These are phyloP conservation scores for Jacaranda copaia DNA, from an alignment of 257 asterid genomes.

Conservation along the genomic window DNA sequence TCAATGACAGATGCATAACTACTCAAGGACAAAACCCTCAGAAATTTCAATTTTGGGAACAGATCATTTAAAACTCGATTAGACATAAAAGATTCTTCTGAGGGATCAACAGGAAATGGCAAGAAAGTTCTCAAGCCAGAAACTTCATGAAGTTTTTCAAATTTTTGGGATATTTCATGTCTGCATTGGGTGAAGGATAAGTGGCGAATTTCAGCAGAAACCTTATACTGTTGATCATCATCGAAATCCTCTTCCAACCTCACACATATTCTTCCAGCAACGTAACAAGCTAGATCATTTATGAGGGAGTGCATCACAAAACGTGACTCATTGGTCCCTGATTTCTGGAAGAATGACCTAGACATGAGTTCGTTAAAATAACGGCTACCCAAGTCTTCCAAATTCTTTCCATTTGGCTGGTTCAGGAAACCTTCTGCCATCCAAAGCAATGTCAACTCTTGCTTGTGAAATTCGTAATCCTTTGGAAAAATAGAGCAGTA, in stretches of 20 bases:
- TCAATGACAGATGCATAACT: conserved; percentile 33
- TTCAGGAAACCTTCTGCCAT: conserved; percentile 32
- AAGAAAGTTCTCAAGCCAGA: conserved; percentile 42
- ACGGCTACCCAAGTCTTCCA: conserved; percentile 20
- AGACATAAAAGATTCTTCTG: conserved; percentile 15
- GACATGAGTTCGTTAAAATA: conserved; percentile 16
- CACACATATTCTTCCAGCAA: conserved; percentile 28
- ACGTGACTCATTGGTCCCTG: neutral
- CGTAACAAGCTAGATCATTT: conserved; percentile 20
- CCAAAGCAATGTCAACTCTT: conserved; percentile 34
- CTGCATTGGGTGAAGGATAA: conserved; percentile 37
- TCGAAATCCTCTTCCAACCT: conserved; percentile 40
- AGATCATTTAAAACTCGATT: conserved; percentile 32
- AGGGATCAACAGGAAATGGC: conserved; percentile 27
- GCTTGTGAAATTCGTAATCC: conserved; percentile 26
- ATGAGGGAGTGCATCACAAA: conserved; percentile 27
- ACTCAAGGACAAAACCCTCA: conserved; percentile 38
- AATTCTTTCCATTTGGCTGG: neutral
- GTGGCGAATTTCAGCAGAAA: conserved; percentile 36
- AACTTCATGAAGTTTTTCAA: conserved; percentile 30
- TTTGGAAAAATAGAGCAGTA: conserved; percentile 45
- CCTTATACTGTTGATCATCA: conserved; percentile 15
- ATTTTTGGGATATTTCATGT: conserved; percentile 36
- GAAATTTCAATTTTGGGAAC: conserved; percentile 30
- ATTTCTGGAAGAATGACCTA: conserved; percentile 21